phyloP scores from a whole-genome alignment of 2,329 filamentous ascomycete species.

The Arthrobotrys conoides region DNA sequence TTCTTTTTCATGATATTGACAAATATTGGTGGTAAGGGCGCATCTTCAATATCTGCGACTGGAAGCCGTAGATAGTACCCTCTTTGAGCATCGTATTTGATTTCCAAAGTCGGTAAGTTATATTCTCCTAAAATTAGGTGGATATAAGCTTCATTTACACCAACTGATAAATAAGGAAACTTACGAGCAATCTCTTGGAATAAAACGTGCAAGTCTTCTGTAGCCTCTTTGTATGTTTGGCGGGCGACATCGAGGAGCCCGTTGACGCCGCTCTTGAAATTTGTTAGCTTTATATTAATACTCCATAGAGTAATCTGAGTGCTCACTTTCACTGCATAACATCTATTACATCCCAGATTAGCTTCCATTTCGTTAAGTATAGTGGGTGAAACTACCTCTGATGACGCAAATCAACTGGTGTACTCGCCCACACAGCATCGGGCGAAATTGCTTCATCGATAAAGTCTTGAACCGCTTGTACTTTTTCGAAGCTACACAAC shows the following conservation, averaged over 20 bases:
- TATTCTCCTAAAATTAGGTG: slow-evolving; percentile 19
- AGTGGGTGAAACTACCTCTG: slow-evolving; percentile 72
- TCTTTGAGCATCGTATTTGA: slow-evolving; percentile 82
- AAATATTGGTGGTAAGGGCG: slow-evolving; percentile 76
- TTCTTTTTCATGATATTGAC: slow-evolving; percentile 83
- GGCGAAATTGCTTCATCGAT: slow-evolving; percentile 82
- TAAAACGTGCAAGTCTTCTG: slow-evolving; percentile 80
- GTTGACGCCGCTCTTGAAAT: slow-evolving; percentile 78
- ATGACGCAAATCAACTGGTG: slow-evolving; percentile 87
- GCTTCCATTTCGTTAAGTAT: background rate
- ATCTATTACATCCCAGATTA: slow-evolving; percentile 65
- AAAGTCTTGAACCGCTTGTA: slow-evolving; percentile 74
- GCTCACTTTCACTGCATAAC: slow-evolving; percentile 84
- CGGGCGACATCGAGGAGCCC: slow-evolving; percentile 89
- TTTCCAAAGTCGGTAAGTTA: slow-evolving; percentile 71
- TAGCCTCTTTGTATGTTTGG: slow-evolving; percentile 90
- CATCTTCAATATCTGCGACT: slow-evolving; percentile 75
- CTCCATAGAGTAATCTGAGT: background rate
- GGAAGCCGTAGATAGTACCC: slow-evolving; percentile 83
- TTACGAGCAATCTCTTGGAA: slow-evolving; percentile 77
- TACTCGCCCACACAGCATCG: slow-evolving; percentile 82
- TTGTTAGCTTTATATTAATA: slow-evolving; percentile 23
- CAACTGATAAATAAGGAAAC: slow-evolving; percentile 53
- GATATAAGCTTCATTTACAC: slow-evolving; percentile 49
- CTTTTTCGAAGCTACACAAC: slow-evolving; percentile 77